phyloP scores from a whole-genome alignment of 2,329 filamentous ascomycete species.

The Cladosporium colombiae region DNA sequence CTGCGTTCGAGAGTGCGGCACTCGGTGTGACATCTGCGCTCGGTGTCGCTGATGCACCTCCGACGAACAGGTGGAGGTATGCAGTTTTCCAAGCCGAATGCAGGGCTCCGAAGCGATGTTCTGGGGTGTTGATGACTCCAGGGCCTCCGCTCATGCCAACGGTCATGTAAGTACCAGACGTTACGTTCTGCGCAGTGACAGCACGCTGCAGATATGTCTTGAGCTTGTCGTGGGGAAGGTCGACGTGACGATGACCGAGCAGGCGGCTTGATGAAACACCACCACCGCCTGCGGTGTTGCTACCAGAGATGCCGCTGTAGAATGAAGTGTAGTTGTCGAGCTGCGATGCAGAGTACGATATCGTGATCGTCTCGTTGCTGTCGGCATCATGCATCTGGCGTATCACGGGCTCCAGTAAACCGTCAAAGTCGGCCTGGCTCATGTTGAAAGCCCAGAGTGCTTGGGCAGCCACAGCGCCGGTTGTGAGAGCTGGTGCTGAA shows the following conservation, averaged over 20 bases:
- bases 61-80: constrained; percentile 37
- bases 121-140: constrained; percentile 32
- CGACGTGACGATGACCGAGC: constrained; percentile 37
- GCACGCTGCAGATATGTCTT: constrained; percentile 23
- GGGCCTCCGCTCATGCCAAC: constrained; percentile 34
- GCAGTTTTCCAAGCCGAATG: constrained; percentile 39
- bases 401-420: constrained; percentile 26
- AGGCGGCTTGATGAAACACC: constrained; percentile 40
- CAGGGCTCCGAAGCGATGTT: constrained; percentile 33
- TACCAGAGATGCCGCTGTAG: constrained; percentile 33
- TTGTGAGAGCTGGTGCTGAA: constrained; percentile 34
- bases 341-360: constrained; percentile 26
- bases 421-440: constrained; percentile 25
- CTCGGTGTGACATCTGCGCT: constrained; percentile 19
- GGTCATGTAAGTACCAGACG: constrained; percentile 28
- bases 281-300: constrained; percentile 34
- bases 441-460: constrained; percentile 35
- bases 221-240: constrained; percentile 23
- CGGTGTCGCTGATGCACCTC: constrained; percentile 25
- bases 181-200: constrained; percentile 27
- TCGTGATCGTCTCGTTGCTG: constrained; percentile 18
- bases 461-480: constrained; percentile 33
- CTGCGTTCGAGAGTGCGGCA: constrained; percentile 21
- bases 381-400: constrained; percentile 14
- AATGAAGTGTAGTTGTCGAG: constrained; percentile 33